Base-by-base conservation (phyloP, 441 rosid species). In the Mallotus japonicus region DNA sequence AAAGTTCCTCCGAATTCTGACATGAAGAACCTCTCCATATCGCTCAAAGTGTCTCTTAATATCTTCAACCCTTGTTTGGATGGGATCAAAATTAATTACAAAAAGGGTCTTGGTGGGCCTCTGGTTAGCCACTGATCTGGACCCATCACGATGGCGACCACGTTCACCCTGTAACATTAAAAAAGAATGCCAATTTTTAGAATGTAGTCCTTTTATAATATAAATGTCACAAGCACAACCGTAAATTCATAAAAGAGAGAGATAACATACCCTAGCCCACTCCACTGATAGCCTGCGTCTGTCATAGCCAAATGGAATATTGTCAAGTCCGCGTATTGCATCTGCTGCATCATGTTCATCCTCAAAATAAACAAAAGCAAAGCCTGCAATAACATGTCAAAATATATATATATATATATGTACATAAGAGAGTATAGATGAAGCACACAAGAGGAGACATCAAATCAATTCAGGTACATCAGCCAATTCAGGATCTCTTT, bases 321-420 rank as follows among this genome's bases (percentile, higher is more conserved):
- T 84, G 79, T 90, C 98, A 58, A 90, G 85, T 46, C 83, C 89
- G 28, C 84, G 91, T 57, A 93, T 88, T 58, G 97, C 93, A 71
- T 89, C 95, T 57, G 85, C 89, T 71, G 96, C 98, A 88, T 93
- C 95, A 19, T 83, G 87, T 49, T 92, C 95, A 75, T 90, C 92
- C 83, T 89, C 95, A 67, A 88, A 90, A 80, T 92, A 92, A 71
- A 90, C 96, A 80, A 92, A 92, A 47, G 93, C 98, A 85, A 84
- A 92, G 12, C 98, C 98, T 93, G 87, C 87, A 85, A 75, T 5
- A 62, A 60, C 32, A 28, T 28, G 32, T 28, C 32, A 28, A 28
- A 28, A 28, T 3, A 50, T 9, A 54, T 58, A 42, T 62, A 72
- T 32, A 28, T 34, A 74, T 44, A 73, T 80, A 44, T 83, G 83